phyloP scores from a whole-genome alignment of 352 stramenopile species.

The Pythium biforme region DNA sequence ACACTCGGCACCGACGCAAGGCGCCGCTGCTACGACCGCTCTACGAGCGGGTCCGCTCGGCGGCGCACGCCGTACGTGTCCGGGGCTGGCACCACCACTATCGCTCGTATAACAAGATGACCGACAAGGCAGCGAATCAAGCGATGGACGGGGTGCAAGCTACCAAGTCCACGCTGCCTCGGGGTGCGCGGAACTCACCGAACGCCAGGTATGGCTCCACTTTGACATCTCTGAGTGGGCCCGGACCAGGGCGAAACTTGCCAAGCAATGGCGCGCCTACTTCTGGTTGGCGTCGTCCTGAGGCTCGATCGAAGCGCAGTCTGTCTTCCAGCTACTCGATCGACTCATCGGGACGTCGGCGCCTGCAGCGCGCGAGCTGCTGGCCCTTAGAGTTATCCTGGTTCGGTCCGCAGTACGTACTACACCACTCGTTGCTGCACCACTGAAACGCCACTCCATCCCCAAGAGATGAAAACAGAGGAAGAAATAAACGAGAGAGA shows the following conservation, averaged over 20 bases:
- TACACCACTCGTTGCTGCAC: too few species aligned
- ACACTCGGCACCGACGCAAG: not conserved
- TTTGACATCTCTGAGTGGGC: not conserved
- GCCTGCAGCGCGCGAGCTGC: too few species aligned
- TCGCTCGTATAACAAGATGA: slow-evolving; percentile 13
- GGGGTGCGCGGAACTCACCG: not conserved
- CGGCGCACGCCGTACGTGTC: not conserved
- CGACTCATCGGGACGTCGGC: too few species aligned
- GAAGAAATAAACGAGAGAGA: too few species aligned
- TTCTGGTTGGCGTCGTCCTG: too few species aligned
- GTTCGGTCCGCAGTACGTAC: not conserved
- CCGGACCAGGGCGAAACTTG: not conserved
- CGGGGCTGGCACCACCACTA: slow-evolving; percentile 12
- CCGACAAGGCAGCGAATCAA: slow-evolving; percentile 14
- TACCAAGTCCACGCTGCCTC: not conserved
- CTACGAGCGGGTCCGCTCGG: not conserved
- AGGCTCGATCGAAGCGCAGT: too few species aligned
- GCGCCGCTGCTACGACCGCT: not conserved
- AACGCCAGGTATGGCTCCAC: not conserved
- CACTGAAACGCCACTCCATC: too few species aligned
- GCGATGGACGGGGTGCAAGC: slow-evolving; percentile 9
- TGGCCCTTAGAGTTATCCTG: too few species aligned
- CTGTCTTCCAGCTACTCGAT: too few species aligned
- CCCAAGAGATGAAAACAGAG: too few species aligned
- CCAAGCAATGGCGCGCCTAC: too few species aligned